Evolutionary conservation across 2,329 filamentous ascomycete genomes (phyloP).

Genomic region (Paecilomyces dactylethromorphus): DNA sequence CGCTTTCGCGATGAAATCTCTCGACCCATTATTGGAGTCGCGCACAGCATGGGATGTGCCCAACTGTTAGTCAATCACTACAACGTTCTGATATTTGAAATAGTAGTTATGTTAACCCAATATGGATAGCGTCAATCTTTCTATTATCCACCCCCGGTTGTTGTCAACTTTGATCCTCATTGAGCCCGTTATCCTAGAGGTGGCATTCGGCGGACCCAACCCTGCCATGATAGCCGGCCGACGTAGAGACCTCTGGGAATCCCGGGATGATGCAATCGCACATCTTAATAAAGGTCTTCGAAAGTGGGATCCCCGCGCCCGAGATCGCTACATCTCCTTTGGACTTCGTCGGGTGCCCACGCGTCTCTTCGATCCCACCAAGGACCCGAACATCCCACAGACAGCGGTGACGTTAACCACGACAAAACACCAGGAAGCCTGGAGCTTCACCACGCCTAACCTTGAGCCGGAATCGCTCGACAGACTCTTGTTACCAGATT

Average conservation of each 20-base stretch:
- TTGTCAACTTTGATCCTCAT: constrained; percentile 65
- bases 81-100: background rate
- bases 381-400: constrained; percentile 2
- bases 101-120: background rate
- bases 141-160: constrained; percentile 70
- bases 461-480: background rate
- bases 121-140: constrained; percentile 45
- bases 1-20: constrained; percentile 21
- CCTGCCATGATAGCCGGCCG: constrained; percentile 4
- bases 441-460: background rate
- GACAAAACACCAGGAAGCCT: constrained; percentile 1
- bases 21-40: constrained; percentile 65
- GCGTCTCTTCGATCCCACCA: constrained; percentile 4
- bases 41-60: constrained; percentile 76
- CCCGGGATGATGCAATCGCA: background rate
- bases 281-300: constrained; percentile 4
- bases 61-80: constrained; percentile 40
- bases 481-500: constrained; percentile 1
- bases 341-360: constrained; percentile 10
- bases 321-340: constrained; percentile 4
- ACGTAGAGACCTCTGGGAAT: background rate
- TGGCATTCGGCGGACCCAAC: background rate
- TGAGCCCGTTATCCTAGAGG: constrained; percentile 46
- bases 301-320: constrained; percentile 9
- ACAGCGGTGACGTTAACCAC: constrained; percentile 13